Evolutionary conservation across 1,284 basidiomycete species (phyloP).

Genomic region (Caloboletus firmus): DNA sequence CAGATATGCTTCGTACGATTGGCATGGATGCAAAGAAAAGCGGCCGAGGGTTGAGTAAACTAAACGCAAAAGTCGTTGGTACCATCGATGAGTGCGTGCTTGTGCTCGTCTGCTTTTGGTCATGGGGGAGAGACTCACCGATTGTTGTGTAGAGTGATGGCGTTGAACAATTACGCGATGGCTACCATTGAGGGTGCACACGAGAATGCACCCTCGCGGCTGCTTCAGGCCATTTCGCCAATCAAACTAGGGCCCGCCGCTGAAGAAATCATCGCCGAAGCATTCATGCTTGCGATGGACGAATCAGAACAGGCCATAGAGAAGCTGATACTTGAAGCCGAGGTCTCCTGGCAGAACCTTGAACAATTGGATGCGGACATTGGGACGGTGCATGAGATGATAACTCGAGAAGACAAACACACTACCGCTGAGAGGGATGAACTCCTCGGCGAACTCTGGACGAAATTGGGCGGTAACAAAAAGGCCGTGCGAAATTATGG

Average conservation of each 20-base stretch:
- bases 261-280: constrained; percentile 46
- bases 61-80: constrained; percentile 62
- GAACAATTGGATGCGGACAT: constrained; percentile 62
- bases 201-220: constrained; percentile 36
- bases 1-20: constrained; percentile 51
- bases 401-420: constrained; percentile 53
- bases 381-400: constrained; percentile 52
- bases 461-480: constrained; percentile 60
- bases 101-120: constrained; percentile 18
- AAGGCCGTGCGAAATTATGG: constrained; percentile 46
- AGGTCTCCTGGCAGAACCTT: constrained; percentile 52
- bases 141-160: constrained; percentile 53
- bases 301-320: constrained; percentile 52
- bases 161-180: constrained; percentile 68
- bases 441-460: constrained; percentile 67
- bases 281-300: constrained; percentile 63
- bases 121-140: not conserved
- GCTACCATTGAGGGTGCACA: constrained; percentile 55
- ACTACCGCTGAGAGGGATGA: constrained; percentile 47
- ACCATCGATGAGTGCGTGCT: constrained; percentile 63
- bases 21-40: constrained; percentile 58
- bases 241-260: constrained; percentile 40
- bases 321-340: constrained; percentile 62
- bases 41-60: constrained; percentile 54
- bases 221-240: constrained; percentile 46